Base-by-base conservation (phyloP, 441 rosid species). In the Flueggea neowawraea region DNA sequence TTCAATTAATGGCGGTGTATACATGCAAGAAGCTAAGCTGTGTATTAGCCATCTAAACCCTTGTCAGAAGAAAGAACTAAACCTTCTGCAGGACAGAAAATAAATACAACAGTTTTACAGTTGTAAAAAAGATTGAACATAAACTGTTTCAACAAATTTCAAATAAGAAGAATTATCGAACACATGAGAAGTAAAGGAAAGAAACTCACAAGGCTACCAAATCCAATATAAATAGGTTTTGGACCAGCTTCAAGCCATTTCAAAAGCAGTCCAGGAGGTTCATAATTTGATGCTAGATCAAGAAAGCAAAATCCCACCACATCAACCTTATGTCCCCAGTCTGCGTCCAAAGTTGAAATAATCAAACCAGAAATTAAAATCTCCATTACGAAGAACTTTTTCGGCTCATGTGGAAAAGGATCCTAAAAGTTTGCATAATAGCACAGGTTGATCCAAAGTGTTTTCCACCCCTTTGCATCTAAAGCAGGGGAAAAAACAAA, bases 221-320 rank as follows among this genome's bases (percentile, higher is more conserved):
- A 95, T 55, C 99, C 97, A 73, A 92, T 83, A 69, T 95, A 95
- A 60, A 95, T 88, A 61, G 99, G 99, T 79, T 81, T 76, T 62
- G 86, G 70, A 69, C 95, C 99, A 80, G 90, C 94, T 68, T 81
- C 78, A 71, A 95, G 91, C 99, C 99, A 90, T 75, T 84, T 71
- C 65, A 88, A 77, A 54, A 95, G 95, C 45, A 79, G 71, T 69
- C 81, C 86, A 2, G 98, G 98, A 81, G 99, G 99, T 70, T 84
- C 95, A 82, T 87, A 95, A 67, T 92, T 92, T 67, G 96, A 84
- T 60, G 98, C 96, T 55, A 95, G 97, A 84, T 95, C 97, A 74
- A 95, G 99, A 75, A 90, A 95, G 82, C 94, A 92, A 78, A 92
- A 95, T 36, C 99, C 99, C 52, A 95, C 97, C 55, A 95, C 99